phyloP scores from a whole-genome alignment of 768 basidiomycete species.

The Kwoniella pini region DNA sequence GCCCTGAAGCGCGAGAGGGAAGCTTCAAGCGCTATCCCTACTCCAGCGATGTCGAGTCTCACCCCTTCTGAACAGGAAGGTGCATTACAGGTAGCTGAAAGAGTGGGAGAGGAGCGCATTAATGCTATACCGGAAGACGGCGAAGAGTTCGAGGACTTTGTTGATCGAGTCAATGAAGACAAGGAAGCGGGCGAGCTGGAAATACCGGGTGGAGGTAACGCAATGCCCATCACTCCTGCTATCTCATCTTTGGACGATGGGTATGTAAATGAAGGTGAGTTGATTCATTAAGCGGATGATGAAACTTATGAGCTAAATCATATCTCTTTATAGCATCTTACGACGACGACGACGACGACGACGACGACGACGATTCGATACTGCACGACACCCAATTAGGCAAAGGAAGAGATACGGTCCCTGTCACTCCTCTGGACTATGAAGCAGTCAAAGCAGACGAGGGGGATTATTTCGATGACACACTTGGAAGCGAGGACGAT shows the following conservation, averaged over 20 bases:
- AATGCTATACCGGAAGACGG: conserved; percentile 12
- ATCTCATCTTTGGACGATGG: conserved; percentile 9
- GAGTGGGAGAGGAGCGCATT: not conserved
- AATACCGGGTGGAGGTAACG: not conserved
- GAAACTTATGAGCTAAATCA: not conserved
- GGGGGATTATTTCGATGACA: not conserved
- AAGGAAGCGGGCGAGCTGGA: conserved; percentile 11
- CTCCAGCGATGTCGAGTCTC: conserved; percentile 6
- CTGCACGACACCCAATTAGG: not conserved
- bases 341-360: not conserved
- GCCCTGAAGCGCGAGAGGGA: not conserved
- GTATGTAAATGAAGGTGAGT: conserved; percentile 1
- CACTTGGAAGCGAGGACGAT: conserved; percentile 8
- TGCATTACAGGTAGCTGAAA: not conserved
- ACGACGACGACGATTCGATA: not conserved
- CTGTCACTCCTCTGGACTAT: conserved; percentile 7
- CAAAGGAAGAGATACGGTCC: conserved; percentile 9
- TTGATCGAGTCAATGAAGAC: not conserved
- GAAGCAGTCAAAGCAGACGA: not conserved
- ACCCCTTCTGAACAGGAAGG: not conserved
- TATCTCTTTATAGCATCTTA: not conserved
- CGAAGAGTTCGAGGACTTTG: conserved; percentile 11
- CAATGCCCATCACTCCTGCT: conserved; percentile 3
- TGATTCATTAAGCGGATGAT: not conserved
- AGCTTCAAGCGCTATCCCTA: not conserved